These are phyloP conservation scores for Chaetomiaceae sp. DNA, from an alignment of 2,329 filamentous ascomycete species.

Conservation along the genomic window DNA sequence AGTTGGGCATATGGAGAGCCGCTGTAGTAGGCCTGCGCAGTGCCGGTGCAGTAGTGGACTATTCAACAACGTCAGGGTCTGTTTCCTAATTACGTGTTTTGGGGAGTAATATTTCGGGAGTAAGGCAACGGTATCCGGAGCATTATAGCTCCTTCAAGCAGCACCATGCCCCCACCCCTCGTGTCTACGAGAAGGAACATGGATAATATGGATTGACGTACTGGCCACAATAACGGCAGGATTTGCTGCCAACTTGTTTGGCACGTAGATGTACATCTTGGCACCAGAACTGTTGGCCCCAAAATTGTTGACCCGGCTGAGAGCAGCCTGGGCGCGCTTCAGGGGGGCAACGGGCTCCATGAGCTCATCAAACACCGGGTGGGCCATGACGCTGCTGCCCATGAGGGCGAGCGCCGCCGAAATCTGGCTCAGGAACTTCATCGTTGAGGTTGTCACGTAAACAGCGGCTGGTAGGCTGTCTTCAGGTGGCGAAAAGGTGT, in stretches of 20 bases:
- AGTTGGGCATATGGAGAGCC: constrained; percentile 45
- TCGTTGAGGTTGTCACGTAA: not conserved
- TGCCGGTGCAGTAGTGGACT: constrained; percentile 53
- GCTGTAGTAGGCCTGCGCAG: constrained; percentile 44
- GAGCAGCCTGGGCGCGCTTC: constrained; percentile 25
- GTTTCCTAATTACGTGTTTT: too few relatives aligned
- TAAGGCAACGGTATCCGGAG: too few relatives aligned
- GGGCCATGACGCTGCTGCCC: constrained; percentile 15
- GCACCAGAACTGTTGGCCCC: constrained; percentile 39
- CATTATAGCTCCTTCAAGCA: too few relatives aligned
- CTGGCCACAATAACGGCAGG: constrained; percentile 48
- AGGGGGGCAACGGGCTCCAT: constrained; percentile 21
- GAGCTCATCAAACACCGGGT: constrained; percentile 24
- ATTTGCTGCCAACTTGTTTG: constrained; percentile 33
- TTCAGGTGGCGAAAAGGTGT: too few relatives aligned
- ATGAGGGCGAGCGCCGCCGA: constrained; percentile 18
- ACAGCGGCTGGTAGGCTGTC: not conserved
- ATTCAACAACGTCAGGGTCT: too few relatives aligned
- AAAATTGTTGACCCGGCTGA: constrained; percentile 39
- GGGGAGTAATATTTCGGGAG: too few relatives aligned
- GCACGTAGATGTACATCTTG: constrained; percentile 44
- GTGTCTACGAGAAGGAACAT: too few relatives aligned
- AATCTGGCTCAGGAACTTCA: constrained; percentile 22
- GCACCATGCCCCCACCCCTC: too few relatives aligned
- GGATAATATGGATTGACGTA: too few relatives aligned